Evolutionary conservation across 2,329 filamentous ascomycete genomes (phyloP), one percentile per base, ranked within the genome.

Genomic region (Diplodia sapinea): DNA sequence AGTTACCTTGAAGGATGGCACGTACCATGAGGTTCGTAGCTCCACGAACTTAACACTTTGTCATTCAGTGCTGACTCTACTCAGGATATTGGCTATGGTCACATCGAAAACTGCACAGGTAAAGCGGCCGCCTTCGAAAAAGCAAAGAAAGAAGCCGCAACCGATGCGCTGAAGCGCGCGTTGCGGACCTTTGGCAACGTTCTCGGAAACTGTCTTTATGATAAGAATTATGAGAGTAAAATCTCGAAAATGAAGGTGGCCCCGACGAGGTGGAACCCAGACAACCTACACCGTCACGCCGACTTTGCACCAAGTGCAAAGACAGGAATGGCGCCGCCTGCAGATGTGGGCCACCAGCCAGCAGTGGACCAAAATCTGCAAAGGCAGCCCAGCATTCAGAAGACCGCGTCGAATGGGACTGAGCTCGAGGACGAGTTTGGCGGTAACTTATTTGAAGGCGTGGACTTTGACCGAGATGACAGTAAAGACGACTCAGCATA

Each of bases 61-160:
- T 13, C 13, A 12, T 29, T 13, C 12, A 52, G 15, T 56, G 51
- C 73, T 70, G 8, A 54, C 33, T 8, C 64, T 7, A 17, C 63
- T 29, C 67, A 87, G 85, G 95, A 99, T 76, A 91, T 98, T 70
- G 95, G 95, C 33, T 99, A 99, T 75, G 95, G 95, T 8, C 92
- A 95, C 72, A 96, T 96, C 73, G 94, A 98, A 79, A 99, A 99
- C 75, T 93, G 90, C 78, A 96, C 94, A 80, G 91, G 92, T 67
- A 99, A 99, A 81, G 94, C 94, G 3, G 91, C 92, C 63, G 95
- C 94, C 0, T 99, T 98, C 74, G 95, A 99, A 78, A 99, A 99
- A 80, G 94, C 95, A 1, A 99, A 98, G 83, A 99, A 99, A 78
- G 94, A 98, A 82, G 96, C 93, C 8, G 96, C 93, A 2, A 98